Percentiles rank a stretch among this genome's conserved stretches.
Conservation (phyloP, 768 basidiomycete genomes). For the Mycena epipterygia region DNA sequence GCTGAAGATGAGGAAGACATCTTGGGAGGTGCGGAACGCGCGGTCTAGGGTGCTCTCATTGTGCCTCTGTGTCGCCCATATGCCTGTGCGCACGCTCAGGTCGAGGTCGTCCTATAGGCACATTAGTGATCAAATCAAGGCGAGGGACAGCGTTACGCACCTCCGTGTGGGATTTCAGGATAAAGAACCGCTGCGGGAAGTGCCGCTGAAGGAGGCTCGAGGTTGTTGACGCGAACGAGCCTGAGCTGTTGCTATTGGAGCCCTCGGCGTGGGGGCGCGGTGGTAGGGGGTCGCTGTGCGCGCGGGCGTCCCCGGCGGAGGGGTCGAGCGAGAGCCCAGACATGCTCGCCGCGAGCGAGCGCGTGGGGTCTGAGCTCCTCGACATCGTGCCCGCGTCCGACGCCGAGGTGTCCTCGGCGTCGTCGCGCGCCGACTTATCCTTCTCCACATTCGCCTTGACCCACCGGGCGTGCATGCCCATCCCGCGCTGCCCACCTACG, state of each 20-base stretch:
- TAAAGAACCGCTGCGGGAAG: slow-evolving; percentile 93
- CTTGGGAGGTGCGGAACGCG: slow-evolving; percentile 88
- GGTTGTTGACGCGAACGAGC: slow-evolving; percentile 84
- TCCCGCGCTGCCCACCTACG: slow-evolving; percentile 91
- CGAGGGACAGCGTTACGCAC: slow-evolving; percentile 53
- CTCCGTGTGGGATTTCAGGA: slow-evolving; percentile 89
- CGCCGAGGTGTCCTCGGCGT: slow-evolving; percentile 37
- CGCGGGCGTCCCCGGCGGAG: not conserved
- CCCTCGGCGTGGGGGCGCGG: slow-evolving; percentile 43
- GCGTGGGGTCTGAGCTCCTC: slow-evolving; percentile 36
- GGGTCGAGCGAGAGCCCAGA: not conserved
- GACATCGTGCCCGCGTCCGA: slow-evolving; percentile 43
- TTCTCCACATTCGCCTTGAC: slow-evolving; percentile 69
- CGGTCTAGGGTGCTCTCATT: slow-evolving; percentile 93
- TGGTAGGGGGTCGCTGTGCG: slow-evolving; percentile 15
- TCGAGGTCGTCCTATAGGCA: slow-evolving; percentile 76
- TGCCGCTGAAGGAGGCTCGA: slow-evolving; percentile 82
- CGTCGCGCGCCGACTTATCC: slow-evolving; percentile 36
- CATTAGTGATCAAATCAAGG: slow-evolving; percentile 52
- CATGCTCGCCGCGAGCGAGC: not conserved
- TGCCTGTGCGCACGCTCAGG: slow-evolving; percentile 78
- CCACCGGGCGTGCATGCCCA: slow-evolving; percentile 86
- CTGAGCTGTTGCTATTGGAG: slow-evolving; percentile 73
- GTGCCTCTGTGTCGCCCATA: slow-evolving; percentile 95
- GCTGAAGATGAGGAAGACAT: slow-evolving; percentile 90